Conservation (phyloP, 352 stramenopile species). For the Phytophthora citricola region DNA sequence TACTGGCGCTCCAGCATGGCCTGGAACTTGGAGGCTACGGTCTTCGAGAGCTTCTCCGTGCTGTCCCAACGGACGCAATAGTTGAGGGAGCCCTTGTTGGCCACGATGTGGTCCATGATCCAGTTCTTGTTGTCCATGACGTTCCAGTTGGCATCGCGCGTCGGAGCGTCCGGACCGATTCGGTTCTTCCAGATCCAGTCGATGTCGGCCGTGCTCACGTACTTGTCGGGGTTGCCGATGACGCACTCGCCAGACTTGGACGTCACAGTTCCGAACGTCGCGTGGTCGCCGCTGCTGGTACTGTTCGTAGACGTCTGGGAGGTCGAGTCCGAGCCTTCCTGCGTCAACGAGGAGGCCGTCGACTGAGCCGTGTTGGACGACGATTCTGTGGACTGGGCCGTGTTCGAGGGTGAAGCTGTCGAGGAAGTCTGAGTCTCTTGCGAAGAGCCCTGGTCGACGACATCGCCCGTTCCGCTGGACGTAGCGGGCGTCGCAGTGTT, state of each 20-base stretch:
- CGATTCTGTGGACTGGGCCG: conserved; percentile 1
- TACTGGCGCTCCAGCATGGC: conserved; percentile 40
- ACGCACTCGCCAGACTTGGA: conserved; percentile 28
- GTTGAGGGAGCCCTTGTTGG: conserved; percentile 37
- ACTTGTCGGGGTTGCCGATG: conserved; percentile 21
- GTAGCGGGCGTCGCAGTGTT: not conserved
- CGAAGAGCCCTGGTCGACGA: conserved; percentile 11
- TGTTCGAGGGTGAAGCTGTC: conserved; percentile 7
- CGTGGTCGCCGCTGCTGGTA: conserved; percentile 19
- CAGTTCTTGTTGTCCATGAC: conserved; percentile 14
- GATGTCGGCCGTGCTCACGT: conserved; percentile 22
- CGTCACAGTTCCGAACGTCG: conserved; percentile 32
- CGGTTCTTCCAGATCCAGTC: conserved; percentile 35
- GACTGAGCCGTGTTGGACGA: conserved; percentile 7
- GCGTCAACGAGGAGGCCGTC: conserved; percentile 1
- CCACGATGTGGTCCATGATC: conserved; percentile 43
- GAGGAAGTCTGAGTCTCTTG: conserved; percentile 15
- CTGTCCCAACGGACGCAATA: conserved; percentile 56
- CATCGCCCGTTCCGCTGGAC: conserved; percentile 5
- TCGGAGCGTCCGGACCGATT: conserved; percentile 1
- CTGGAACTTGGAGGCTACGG: conserved; percentile 43
- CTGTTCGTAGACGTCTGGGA: conserved; percentile 18
- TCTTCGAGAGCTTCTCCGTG: conserved; percentile 39
- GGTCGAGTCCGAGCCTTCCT: conserved; percentile 12
- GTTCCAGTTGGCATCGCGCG: too few species aligned